Conservation (phyloP, 1,284 basidiomycete species). For the Apiotrichum veenhuisii region DNA sequence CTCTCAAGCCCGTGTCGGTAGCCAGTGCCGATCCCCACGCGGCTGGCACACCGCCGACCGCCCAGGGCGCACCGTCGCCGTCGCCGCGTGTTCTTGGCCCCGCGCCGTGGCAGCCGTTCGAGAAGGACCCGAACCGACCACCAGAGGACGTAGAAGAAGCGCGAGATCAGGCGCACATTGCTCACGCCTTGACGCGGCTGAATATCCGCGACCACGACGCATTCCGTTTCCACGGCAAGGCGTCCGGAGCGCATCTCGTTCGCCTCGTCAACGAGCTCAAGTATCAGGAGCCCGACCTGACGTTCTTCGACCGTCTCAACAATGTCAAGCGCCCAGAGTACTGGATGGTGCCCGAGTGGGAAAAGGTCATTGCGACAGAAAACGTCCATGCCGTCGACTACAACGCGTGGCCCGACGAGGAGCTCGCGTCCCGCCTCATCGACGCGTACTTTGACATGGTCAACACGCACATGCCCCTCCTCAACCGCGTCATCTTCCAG, state of each 20-base stretch:
- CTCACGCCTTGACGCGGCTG: slow-evolving; percentile 33
- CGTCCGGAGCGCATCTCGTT: slow-evolving; percentile 64
- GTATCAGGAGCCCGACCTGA: slow-evolving; percentile 36
- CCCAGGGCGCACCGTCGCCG: slow-evolving; percentile 24
- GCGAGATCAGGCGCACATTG: slow-evolving; percentile 25
- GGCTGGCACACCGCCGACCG: slow-evolving; percentile 14
- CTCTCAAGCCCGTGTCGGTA: slow-evolving; percentile 25
- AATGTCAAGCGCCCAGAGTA: slow-evolving; percentile 37
- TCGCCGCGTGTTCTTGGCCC: slow-evolving; percentile 29
- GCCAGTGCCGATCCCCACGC: background rate
- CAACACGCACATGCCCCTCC: slow-evolving; percentile 64
- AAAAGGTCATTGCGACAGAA: slow-evolving; percentile 42
- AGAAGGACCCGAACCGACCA: slow-evolving; percentile 32
- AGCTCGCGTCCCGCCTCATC: slow-evolving; percentile 62
- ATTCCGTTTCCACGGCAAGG: slow-evolving; percentile 65
- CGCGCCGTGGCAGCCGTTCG: slow-evolving; percentile 33
- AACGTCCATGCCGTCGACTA: slow-evolving; percentile 36
- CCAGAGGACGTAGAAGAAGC: slow-evolving; percentile 23
- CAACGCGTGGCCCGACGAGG: slow-evolving; percentile 49
- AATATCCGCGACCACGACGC: slow-evolving; percentile 45
- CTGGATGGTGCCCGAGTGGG: slow-evolving; percentile 49
- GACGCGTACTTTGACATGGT: slow-evolving; percentile 64
- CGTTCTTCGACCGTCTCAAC: slow-evolving; percentile 32
- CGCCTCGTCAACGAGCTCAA: slow-evolving; percentile 64
- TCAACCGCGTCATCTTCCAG: slow-evolving; percentile 74